Percentiles rank a stretch among this genome's conserved stretches.
Evolutionary conservation across 306 rosid species (phyloP).

Genomic region (Lathyrus sativus): DNA sequence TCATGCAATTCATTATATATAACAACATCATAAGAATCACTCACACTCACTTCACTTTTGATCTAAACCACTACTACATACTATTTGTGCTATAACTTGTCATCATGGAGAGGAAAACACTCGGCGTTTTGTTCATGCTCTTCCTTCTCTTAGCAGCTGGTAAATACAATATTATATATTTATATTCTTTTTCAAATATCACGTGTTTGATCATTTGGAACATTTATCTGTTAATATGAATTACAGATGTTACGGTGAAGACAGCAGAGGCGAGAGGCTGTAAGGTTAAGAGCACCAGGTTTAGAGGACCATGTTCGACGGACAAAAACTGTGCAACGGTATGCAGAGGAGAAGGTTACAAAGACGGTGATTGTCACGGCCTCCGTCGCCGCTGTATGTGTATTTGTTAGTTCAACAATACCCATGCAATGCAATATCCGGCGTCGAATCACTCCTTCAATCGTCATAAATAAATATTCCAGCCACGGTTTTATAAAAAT

Average conservation of each 20-base stretch:
- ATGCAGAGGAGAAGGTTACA: slow-evolving; percentile 6
- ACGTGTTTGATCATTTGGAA: neutral
- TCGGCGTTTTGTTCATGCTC: neutral
- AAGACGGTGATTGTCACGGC: neutral
- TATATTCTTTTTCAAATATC: neutral
- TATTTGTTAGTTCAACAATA: too few relatives aligned
- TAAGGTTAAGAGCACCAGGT: neutral
- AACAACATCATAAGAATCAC: neutral
- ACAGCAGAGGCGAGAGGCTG: neutral
- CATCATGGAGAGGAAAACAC: neutral
- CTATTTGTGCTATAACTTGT: neutral
- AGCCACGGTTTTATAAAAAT: too few relatives aligned
- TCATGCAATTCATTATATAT: neutral
- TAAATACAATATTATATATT: neutral
- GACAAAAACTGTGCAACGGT: neutral
- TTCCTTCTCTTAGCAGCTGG: neutral
- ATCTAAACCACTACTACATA: neutral
- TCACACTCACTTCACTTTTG: neutral
- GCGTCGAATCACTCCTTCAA: neutral
- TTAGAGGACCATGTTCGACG: neutral
- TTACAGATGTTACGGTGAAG: slow-evolving; percentile 1
- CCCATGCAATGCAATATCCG: too few relatives aligned
- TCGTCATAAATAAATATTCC: neutral
- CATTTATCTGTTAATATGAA: neutral
- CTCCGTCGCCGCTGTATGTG: neutral